phyloP scores from a whole-genome alignment of 345 rosid species.

The Cardamine resedifolia region DNA sequence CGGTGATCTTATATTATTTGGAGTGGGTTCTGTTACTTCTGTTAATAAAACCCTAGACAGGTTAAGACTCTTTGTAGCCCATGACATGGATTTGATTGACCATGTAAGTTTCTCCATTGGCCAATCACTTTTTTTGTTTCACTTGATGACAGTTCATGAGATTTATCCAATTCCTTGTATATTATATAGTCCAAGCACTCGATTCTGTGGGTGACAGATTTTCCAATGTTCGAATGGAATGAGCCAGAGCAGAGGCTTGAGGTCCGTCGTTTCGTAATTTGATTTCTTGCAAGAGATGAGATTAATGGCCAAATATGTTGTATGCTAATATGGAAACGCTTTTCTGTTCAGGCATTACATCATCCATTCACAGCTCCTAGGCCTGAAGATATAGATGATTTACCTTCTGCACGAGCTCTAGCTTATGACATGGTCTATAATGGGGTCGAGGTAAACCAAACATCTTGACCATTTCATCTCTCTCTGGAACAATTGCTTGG shows the following conservation, averaged over 20 bases:
- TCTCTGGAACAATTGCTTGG: not conserved
- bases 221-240: constrained; percentile 98
- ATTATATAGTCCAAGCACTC: constrained; percentile 69
- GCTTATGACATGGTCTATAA: constrained; percentile 99
- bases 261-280: constrained; percentile 48
- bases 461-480: constrained; percentile 13
- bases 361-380: constrained; percentile 98
- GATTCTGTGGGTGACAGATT: constrained; percentile 94
- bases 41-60: constrained; percentile 82
- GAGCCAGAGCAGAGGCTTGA: constrained; percentile 83
- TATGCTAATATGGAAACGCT: constrained; percentile 18
- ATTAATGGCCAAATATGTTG: not conserved
- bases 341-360: constrained; percentile 71
- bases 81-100: constrained; percentile 75
- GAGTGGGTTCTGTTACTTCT: constrained; percentile 68
- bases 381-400: constrained; percentile 83
- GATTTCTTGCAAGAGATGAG: constrained; percentile 12
- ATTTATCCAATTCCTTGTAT: constrained; percentile 24
- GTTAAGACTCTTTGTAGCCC: constrained; percentile 67
- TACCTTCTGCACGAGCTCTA: constrained; percentile 87
- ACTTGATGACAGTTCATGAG: not conserved
- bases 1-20: constrained; percentile 91
- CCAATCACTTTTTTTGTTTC: not conserved
- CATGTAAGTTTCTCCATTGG: constrained; percentile 49
- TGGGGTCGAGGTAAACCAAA: constrained; percentile 77